These are phyloP conservation scores for Cetraspora pellucida DNA, from an alignment of 192 early-diverging fungal species.

Conservation along the genomic window DNA sequence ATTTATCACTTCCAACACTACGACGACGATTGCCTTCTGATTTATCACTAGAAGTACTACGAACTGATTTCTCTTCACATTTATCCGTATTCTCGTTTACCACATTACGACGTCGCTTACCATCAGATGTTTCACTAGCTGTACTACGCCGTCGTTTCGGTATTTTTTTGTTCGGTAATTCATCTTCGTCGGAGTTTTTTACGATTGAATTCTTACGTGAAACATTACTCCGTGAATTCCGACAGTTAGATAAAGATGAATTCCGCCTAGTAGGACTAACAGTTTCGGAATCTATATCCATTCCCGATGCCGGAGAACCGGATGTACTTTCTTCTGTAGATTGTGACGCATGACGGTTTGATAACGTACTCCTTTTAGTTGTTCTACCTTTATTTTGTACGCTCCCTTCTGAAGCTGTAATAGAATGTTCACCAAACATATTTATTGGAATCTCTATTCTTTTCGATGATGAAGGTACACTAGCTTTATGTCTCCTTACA, in stretches of 20 bases:
- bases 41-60: neutral
- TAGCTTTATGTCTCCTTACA: neutral
- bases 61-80: neutral
- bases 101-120: neutral
- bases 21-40: neutral
- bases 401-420: too few species aligned
- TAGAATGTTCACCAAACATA: too few species aligned
- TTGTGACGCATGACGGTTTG: too few species aligned
- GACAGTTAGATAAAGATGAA: neutral
- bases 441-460: neutral
- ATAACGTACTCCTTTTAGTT: too few species aligned
- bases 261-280: neutral
- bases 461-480: neutral
- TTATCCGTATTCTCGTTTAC: neutral
- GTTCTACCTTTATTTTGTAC: too few species aligned
- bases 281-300: neutral
- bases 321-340: neutral
- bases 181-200: neutral
- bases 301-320: neutral
- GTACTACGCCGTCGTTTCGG: neutral
- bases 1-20: slow-evolving; percentile 2
- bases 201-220: neutral
- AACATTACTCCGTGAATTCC: neutral
- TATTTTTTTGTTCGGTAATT: neutral
- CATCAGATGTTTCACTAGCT: neutral